Conservation (phyloP, 345 rosid genomes). For the Lumnitzera littorea region DNA sequence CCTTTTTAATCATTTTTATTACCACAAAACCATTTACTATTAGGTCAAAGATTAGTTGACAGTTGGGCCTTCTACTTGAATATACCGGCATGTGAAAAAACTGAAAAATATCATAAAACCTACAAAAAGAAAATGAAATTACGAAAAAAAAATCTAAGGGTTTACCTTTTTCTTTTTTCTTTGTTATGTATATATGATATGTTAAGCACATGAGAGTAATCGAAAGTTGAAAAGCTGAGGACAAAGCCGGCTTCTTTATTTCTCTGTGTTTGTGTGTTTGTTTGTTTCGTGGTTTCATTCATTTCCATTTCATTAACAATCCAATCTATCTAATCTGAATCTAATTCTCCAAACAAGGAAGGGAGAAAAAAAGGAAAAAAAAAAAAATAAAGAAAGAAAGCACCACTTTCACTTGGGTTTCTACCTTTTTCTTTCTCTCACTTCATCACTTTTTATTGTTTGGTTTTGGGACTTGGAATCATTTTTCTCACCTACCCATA, state of each 20-base stretch:
- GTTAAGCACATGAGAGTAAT: not conserved
- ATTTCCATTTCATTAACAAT: not conserved
- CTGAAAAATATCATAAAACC: too few species aligned
- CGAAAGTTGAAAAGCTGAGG: slow-evolving; percentile 13
- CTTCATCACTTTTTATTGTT: slow-evolving; percentile 3
- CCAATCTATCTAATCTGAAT: too few species aligned
- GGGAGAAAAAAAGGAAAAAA: not conserved
- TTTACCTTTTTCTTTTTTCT: too few species aligned
- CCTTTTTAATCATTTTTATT: too few species aligned
- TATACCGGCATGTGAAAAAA: too few species aligned
- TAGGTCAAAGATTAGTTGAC: too few species aligned
- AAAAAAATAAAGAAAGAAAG: not conserved
- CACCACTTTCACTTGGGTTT: not conserved
- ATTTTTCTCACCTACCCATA: not conserved
- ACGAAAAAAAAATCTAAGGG: too few species aligned
- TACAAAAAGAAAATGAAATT: too few species aligned
- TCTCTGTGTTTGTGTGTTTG: not conserved
- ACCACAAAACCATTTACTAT: too few species aligned
- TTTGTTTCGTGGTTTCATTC: not conserved
- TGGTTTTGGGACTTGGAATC: slow-evolving; percentile 13
- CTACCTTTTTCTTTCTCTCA: not conserved
- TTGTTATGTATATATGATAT: not conserved
- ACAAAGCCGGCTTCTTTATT: slow-evolving; percentile 22
- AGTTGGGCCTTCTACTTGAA: too few species aligned
- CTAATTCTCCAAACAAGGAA: not conserved